phyloP scores from a whole-genome alignment of 202 grass and related monocot species.

The Setaria italica region DNA sequence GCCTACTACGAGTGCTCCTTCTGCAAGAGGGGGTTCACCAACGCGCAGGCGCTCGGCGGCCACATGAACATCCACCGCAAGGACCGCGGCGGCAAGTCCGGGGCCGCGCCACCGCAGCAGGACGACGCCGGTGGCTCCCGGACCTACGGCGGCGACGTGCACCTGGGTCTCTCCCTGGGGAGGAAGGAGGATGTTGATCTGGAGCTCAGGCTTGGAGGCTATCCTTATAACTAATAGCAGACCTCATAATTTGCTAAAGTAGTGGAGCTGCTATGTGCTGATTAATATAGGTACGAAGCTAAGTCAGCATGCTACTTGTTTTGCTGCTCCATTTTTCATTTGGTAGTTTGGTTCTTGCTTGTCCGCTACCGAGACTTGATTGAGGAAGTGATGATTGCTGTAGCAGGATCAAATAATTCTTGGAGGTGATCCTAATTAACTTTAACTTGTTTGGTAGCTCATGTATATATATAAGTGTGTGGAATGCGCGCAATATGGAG shows the following conservation, averaged over 20 bases:
- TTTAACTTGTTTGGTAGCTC: neutral
- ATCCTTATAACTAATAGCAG: slow-evolving; percentile 40
- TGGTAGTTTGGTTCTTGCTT: neutral
- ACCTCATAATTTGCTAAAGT: neutral
- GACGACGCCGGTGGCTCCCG: neutral
- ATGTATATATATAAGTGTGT: slow-evolving; percentile 27
- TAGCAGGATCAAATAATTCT: slow-evolving; percentile 24
- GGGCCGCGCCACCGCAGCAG: slow-evolving; percentile 5
- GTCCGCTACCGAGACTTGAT: neutral
- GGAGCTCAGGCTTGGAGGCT: slow-evolving; percentile 84
- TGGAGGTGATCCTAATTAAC: neutral
- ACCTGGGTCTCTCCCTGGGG: slow-evolving; percentile 42
- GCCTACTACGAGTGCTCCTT: slow-evolving; percentile 81
- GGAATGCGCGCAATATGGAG: neutral
- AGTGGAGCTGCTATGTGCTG: slow-evolving; percentile 7
- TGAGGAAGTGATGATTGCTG: neutral
- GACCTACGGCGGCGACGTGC: slow-evolving; percentile 14
- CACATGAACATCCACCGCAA: slow-evolving; percentile 95
- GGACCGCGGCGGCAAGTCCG: slow-evolving; percentile 38
- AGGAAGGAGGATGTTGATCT: slow-evolving; percentile 57
- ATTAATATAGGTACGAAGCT: slow-evolving; percentile 24
- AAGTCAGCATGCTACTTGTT: neutral
- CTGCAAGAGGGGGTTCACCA: slow-evolving; percentile 86
- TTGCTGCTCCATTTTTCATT: slow-evolving; percentile 17
- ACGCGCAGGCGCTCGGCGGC: slow-evolving; percentile 77